Conservation (phyloP, 768 basidiomycete species). For the Rhizopogon rudus region DNA sequence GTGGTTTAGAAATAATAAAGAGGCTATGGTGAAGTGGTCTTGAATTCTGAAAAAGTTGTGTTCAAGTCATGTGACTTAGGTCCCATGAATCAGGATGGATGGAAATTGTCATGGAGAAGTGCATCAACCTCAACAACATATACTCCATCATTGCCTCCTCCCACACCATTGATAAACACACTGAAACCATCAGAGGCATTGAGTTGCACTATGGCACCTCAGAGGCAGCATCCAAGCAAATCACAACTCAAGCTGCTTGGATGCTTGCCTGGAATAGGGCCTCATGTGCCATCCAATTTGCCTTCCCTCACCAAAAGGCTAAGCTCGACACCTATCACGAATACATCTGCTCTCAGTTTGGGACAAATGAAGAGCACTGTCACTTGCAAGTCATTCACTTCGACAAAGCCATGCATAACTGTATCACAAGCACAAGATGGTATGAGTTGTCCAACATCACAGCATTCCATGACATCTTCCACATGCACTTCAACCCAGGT, state of each 20-base stretch:
- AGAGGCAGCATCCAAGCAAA: constrained; percentile 6
- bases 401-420: constrained; percentile 26
- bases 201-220: constrained; percentile 7
- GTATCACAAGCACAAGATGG: constrained; percentile 10
- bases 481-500: not conserved
- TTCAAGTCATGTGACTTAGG: no score
- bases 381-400: constrained; percentile 21
- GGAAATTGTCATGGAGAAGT: no score
- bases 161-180: no score
- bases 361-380: no score
- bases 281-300: constrained; percentile 11
- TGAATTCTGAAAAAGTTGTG: no score
- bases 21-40: no score
- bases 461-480: constrained; percentile 7
- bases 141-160: no score
- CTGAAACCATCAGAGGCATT: not conserved
- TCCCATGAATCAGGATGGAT: no score
- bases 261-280: constrained; percentile 14
- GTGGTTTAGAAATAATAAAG: no score
- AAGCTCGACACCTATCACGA: constrained; percentile 22
- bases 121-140: no score
- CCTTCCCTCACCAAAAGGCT: constrained; percentile 21
- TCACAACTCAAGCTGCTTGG: constrained; percentile 20
- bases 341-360: constrained; percentile 12
- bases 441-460: constrained; percentile 18